phyloP scores from a whole-genome alignment of 768 basidiomycete genomes.

The Mycena filopes region DNA sequence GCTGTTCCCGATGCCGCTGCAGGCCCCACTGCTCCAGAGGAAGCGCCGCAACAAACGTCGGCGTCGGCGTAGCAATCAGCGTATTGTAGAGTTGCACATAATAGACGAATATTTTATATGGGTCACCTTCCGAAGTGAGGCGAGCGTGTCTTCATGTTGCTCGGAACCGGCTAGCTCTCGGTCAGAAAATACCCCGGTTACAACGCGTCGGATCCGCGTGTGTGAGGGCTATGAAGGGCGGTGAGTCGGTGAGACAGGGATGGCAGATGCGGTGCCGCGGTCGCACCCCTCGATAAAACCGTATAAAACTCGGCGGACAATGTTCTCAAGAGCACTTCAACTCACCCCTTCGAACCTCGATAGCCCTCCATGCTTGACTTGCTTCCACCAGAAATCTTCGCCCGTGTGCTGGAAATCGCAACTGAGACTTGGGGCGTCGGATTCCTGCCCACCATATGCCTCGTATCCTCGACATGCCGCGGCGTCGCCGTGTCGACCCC shows the following conservation, averaged over 20 bases:
- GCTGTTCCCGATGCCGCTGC: conserved; percentile 16
- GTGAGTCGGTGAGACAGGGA: too few species aligned
- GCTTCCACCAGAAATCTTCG: conserved; percentile 46
- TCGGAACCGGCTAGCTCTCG: too few species aligned
- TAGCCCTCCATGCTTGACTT: conserved; percentile 30
- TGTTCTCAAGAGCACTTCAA: not conserved
- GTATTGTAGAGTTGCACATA: too few species aligned
- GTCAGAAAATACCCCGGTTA: too few species aligned
- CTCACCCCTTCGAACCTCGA: not conserved
- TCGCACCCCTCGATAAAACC: not conserved
- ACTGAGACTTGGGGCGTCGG: conserved; percentile 41
- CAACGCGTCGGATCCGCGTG: too few species aligned
- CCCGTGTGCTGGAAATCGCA: conserved; percentile 41
- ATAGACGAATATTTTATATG: too few species aligned
- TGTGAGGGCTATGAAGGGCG: too few species aligned
- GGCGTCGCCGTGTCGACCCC: conserved; percentile 41
- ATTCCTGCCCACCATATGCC: conserved; percentile 40
- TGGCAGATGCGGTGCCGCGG: not conserved
- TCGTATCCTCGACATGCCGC: conserved; percentile 42
- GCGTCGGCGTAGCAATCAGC: conserved; percentile 25
- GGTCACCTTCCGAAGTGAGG: too few species aligned
- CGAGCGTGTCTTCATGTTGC: too few species aligned
- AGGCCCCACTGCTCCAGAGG: conserved; percentile 10
- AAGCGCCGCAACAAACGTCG: conserved; percentile 6
- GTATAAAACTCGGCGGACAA: not conserved